phyloP scores from a whole-genome alignment of 495 filamentous ascomycete species.

The Lophium mytilinum region DNA sequence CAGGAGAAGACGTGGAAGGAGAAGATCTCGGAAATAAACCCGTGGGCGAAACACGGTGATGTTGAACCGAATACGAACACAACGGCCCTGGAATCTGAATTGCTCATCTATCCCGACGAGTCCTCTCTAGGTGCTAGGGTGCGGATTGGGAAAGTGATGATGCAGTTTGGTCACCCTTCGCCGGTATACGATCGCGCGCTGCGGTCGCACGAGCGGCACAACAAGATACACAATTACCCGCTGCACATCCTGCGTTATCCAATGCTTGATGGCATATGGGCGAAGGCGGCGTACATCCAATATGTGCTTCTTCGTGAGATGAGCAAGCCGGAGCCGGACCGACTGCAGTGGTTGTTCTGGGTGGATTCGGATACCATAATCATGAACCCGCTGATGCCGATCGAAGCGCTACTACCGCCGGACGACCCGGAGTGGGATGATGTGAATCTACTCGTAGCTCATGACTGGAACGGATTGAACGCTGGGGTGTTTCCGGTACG shows the following conservation, averaged over 20 bases:
- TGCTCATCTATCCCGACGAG: background rate
- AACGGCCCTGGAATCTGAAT: background rate
- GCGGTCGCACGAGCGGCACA: constrained; percentile 29
- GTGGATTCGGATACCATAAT: constrained; percentile 42
- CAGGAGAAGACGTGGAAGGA: no score
- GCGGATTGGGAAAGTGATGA: constrained; percentile 29
- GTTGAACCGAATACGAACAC: no score
- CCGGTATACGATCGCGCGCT: constrained; percentile 30
- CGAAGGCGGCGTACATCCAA: constrained; percentile 44
- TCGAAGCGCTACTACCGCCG: constrained; percentile 46
- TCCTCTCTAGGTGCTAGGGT: background rate
- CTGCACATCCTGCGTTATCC: constrained; percentile 28
- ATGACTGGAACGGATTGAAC: constrained; percentile 51
- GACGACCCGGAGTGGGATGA: constrained; percentile 32
- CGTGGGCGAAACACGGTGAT: background rate
- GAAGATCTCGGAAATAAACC: background rate
- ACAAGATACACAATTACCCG: constrained; percentile 29
- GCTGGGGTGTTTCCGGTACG: constrained; percentile 47
- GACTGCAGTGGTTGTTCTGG: constrained; percentile 48
- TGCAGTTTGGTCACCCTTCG: constrained; percentile 26
- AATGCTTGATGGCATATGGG: constrained; percentile 35
- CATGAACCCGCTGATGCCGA: constrained; percentile 45
- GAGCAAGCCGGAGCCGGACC: constrained; percentile 39
- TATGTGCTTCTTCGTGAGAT: constrained; percentile 43
- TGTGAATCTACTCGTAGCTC: constrained; percentile 40